Evolutionary conservation across 2,329 filamentous ascomycete genomes (phyloP), one percentile per base, ranked within the genome.

Genomic region (Alternaria triticina): DNA sequence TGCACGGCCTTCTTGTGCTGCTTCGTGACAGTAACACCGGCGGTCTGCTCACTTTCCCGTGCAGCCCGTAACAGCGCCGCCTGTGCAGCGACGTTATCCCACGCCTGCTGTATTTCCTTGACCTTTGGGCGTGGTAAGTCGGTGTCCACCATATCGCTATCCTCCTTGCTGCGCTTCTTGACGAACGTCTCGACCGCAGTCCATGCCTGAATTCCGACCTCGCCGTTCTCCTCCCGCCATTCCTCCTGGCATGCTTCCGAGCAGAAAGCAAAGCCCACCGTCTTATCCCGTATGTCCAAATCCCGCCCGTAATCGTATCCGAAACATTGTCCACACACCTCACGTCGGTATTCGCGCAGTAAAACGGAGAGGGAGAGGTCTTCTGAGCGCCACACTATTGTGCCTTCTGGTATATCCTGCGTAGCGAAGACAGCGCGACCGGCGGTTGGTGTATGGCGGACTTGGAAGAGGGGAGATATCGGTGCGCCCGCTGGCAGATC

Each of bases 241-340:
- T 51, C 52, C 4, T 59, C 54, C 28, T 74, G 72, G 64, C 83
- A 85, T 3, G 66, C 62, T 6, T 62, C 51, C 0, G 73, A 73
- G 70, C 83, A 85, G 57, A 84, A 85, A 0, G 79, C 80, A 63
- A 83, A 82, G 4, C 82, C 82, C 22, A 79, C 72, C 2, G 61
- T 68, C 47, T 70, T 64, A 40, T 83, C 79, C 15, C 80, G 77
- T 6, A 83, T 71, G 6, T 71, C 70, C 61, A 83, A 70, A 46
- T 79, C 80, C 4, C 81, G 75, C 1, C 83, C 83, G 22, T 79
- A 73, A 28, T 84, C 79, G 69, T 84, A 85, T 20, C 61, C 58
- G 59, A 85, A 84, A 69, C 83, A 85, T 25, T 80, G 74, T 0
- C 79, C 82, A 71, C 83, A 85, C 11, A 84, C 83, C 74, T 85